Evolutionary conservation across 345 rosid species (phyloP).

Genomic region (Hibiscus mutabilis): DNA sequence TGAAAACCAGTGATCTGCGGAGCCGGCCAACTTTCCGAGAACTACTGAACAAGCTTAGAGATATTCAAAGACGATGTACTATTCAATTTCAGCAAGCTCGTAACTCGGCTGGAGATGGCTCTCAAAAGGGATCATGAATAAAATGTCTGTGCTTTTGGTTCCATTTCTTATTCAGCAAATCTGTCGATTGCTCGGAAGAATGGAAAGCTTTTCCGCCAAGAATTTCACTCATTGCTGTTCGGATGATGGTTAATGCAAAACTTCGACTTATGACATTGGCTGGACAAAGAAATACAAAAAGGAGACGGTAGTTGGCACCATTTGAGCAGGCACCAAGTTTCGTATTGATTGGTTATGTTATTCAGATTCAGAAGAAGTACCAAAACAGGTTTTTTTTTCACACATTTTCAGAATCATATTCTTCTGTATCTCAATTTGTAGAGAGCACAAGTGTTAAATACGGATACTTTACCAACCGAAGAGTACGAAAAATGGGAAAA

Average conservation of each 20-base stretch:
- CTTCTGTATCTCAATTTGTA: too few species aligned
- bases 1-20: slow-evolving; percentile 53
- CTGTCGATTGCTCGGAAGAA: not conserved
- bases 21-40: slow-evolving; percentile 81
- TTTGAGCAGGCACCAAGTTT: not conserved
- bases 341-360: not conserved
- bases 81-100: slow-evolving; percentile 68
- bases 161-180: not conserved
- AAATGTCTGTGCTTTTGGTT: not conserved
- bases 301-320: not conserved
- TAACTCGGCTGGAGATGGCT: slow-evolving; percentile 31
- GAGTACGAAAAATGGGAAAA: too few species aligned
- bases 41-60: slow-evolving; percentile 69
- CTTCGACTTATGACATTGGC: not conserved
- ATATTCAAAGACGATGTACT: slow-evolving; percentile 53
- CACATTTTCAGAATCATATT: too few species aligned
- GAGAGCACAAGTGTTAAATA: too few species aligned
- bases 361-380: not conserved
- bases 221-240: not conserved
- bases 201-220: not conserved
- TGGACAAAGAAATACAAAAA: not conserved
- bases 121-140: slow-evolving; percentile 37
- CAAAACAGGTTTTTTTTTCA: not conserved
- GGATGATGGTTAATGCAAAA: not conserved
- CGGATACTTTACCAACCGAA: too few species aligned